Evolutionary conservation across 176 grass and related monocot genomes (phyloP).

Genomic region (Carex littledalei): DNA sequence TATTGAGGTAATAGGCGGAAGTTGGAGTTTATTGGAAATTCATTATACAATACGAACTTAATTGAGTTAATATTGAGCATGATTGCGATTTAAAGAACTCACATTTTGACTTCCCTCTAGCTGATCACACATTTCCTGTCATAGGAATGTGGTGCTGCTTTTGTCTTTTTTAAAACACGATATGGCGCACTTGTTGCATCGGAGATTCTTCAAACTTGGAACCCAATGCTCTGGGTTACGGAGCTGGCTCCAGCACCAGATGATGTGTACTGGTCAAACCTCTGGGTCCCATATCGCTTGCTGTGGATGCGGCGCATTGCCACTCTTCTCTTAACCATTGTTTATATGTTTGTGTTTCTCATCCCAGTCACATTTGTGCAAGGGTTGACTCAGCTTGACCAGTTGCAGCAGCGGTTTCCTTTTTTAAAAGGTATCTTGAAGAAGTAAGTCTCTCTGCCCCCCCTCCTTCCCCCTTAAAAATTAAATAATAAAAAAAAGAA

Average conservation of each 20-base stretch:
- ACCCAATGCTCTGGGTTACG: conserved; percentile 84
- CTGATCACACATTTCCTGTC: not conserved
- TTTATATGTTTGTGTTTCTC: conserved; percentile 86
- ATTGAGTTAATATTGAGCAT: not conserved
- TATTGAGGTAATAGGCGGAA: not conserved
- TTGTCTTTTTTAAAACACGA: conserved; percentile 92
- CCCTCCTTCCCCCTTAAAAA: not conserved
- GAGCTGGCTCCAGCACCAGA: conserved; percentile 69
- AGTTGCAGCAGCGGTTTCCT: conserved; percentile 62
- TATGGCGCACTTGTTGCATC: conserved; percentile 72
- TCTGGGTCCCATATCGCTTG: conserved; percentile 84
- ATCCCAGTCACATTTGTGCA: conserved; percentile 82
- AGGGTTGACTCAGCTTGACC: conserved; percentile 79
- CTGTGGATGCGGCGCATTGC: conserved; percentile 70
- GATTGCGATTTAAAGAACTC: not conserved
- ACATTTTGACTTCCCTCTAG: not conserved
- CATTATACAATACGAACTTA: not conserved
- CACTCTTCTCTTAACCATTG: conserved; percentile 61
- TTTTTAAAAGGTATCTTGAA: conserved; percentile 69
- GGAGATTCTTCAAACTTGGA: conserved; percentile 81
- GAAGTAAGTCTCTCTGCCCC: conserved; percentile 42
- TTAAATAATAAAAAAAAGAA: not conserved
- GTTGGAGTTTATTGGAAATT: not conserved
- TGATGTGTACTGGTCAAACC: conserved; percentile 93
- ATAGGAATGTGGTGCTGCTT: conserved; percentile 84